phyloP scores from a whole-genome alignment of 2,329 filamentous ascomycete species.

The Hypoxylon sp. region DNA sequence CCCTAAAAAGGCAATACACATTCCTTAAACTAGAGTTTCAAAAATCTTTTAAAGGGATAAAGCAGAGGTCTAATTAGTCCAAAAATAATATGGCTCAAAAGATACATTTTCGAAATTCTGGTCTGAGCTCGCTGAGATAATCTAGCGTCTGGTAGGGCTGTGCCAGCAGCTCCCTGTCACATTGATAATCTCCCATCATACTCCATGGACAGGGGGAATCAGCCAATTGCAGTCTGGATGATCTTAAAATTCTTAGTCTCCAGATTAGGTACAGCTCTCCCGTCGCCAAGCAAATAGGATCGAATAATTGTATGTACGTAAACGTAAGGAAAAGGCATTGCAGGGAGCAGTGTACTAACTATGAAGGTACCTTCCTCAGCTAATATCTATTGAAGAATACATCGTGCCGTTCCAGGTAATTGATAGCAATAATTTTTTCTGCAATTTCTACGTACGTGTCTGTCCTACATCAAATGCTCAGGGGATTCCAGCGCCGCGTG shows the following conservation, averaged over 20 bases:
- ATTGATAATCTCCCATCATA: conserved; percentile 26
- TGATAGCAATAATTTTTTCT: conserved; percentile 27
- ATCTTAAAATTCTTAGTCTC: conserved; percentile 33
- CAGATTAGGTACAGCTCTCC: conserved; percentile 32
- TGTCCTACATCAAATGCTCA: conserved; percentile 32
- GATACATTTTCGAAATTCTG: too few species aligned
- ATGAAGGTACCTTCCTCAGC: conserved; percentile 20
- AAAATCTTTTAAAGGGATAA: too few species aligned
- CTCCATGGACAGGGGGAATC: conserved; percentile 9
- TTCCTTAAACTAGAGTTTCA: too few species aligned
- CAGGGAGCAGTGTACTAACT: conserved; percentile 9
- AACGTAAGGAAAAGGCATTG: conserved; percentile 32
- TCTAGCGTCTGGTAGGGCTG: too few species aligned
- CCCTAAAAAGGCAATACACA: too few species aligned
- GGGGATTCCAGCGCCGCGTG: conserved; percentile 34
- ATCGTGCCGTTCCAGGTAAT: conserved; percentile 15
- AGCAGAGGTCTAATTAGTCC: too few species aligned
- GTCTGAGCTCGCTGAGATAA: too few species aligned
- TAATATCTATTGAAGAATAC: conserved; percentile 20
- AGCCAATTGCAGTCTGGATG: conserved; percentile 35
- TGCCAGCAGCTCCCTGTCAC: conserved; percentile 13
- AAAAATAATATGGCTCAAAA: too few species aligned
- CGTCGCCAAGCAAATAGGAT: conserved; percentile 39
- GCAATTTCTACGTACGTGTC: conserved; percentile 36
- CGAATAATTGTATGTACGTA: conserved; percentile 36